Base-by-base conservation (phyloP, 2,329 filamentous ascomycete species). In the Ceratocystis eucalypticola region DNA sequence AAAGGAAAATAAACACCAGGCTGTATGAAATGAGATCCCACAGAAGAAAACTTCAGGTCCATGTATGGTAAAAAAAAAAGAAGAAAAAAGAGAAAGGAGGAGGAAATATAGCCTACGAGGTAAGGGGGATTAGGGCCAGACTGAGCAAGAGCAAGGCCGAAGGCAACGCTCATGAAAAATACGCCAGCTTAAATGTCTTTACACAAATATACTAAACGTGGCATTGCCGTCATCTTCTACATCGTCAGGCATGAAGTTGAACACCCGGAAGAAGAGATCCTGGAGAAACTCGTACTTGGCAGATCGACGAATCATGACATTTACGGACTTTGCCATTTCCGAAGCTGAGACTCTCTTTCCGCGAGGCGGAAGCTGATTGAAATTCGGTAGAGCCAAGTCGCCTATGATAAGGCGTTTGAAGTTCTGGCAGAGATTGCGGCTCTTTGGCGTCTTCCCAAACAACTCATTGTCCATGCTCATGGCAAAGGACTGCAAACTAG, bases 261-360 rank as follows among this genome's bases (percentile, higher is more conserved):
- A 96, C 2, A 96, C 91, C 50, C 93, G 80, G 65, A 84, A 83
- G 77, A 89, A 96, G 15, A 96, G 79, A 71, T 96, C 91, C 62
- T 85, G 81, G 69, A 96, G 77, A 80, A 93, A 96, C 7, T 79
- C 79, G 74, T 94, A 94, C 71, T 91, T 85, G 66, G 84, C 81
- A 33, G 81, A 81, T 46, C 84, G 85, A 66, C 84, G 80, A 64
- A 83, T 83, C 83, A 96, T 89, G 79, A 87, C 87, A 64, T 82
- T 80, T 5, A 96, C 88, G 62, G 89, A 89, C 74, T 87, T 88
- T 45, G 88, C 89, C 69, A 95, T 84, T 70, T 96, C 91, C n/a
- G 80, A 76, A 0, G 89, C 88, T 2, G 79, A 80, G 5, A 88
- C 80, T 8, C 83, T 80, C 70, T 80, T 88, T 66, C 78, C 86